Conservation (phyloP, 139 green algal species). For the Coccomyxa sp. region DNA sequence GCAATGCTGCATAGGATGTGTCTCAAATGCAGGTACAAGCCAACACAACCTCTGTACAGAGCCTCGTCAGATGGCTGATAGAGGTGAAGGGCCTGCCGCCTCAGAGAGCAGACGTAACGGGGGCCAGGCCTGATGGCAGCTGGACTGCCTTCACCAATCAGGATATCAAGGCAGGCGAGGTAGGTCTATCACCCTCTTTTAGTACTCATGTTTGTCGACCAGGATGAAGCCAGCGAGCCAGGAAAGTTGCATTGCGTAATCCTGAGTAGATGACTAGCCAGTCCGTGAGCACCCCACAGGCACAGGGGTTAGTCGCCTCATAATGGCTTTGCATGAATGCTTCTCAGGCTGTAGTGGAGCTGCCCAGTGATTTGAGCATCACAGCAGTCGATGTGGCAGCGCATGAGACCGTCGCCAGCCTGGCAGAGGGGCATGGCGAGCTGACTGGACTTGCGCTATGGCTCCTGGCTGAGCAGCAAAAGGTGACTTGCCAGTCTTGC, state of each 20-base stretch:
- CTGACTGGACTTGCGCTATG: slow-evolving; percentile 82
- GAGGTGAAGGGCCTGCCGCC: neutral
- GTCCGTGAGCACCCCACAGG: too few species aligned
- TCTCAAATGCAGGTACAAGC: too few species aligned
- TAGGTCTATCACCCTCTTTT: too few species aligned
- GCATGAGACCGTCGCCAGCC: slow-evolving; percentile 44
- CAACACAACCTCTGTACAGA: neutral
- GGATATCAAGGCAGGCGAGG: neutral
- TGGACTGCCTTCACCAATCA: neutral
- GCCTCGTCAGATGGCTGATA: neutral
- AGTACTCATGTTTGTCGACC: too few species aligned
- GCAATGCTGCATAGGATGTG: too few species aligned
- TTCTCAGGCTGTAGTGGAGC: slow-evolving; percentile 12
- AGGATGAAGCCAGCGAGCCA: too few species aligned
- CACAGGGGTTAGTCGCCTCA: too few species aligned
- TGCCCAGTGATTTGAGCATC: slow-evolving; percentile 70
- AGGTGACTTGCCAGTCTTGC: slow-evolving; percentile 14
- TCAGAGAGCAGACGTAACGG: neutral
- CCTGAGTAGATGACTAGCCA: too few species aligned
- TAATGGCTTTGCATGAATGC: neutral
- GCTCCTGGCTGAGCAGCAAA: slow-evolving; percentile 71
- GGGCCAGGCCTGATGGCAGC: neutral
- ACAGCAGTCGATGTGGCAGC: slow-evolving; percentile 75
- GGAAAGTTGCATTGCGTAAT: too few species aligned
- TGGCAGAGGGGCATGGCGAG: slow-evolving; percentile 65